Percentiles rank a stretch among this genome's conserved stretches.
Conservation (phyloP, 2,329 filamentous ascomycete genomes). For the Nothophoma quercina region DNA sequence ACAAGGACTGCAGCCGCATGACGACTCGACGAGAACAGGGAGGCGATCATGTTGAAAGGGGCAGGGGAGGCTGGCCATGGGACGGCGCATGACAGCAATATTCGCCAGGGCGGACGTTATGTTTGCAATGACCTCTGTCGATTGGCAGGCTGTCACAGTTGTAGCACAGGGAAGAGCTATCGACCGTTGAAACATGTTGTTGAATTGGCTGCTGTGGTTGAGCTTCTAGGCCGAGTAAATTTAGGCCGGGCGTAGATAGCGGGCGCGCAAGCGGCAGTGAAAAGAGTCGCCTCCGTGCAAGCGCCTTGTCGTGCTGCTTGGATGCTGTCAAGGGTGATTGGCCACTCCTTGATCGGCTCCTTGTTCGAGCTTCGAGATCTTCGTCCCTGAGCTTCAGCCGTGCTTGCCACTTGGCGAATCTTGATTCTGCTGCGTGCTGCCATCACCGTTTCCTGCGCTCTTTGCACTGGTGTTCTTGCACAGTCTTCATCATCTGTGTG, state of each 20-base stretch:
- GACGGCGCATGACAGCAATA: constrained; percentile 13
- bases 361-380: constrained; percentile 28
- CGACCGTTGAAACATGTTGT: constrained; percentile 30
- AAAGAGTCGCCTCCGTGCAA: constrained; percentile 30
- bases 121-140: constrained; percentile 2
- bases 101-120: constrained; percentile 1
- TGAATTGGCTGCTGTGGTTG: constrained; percentile 17
- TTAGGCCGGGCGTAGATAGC: constrained; percentile 30
- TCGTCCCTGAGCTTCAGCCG: constrained; percentile 20
- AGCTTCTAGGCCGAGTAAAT: constrained; percentile 29
- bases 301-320: constrained; percentile 23
- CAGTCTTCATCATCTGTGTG: neutral
- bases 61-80: constrained; percentile 11
- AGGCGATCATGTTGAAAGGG: constrained; percentile 9
- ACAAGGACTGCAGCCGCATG: constrained; percentile 12
- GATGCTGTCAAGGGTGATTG: constrained; percentile 21
- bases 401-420: constrained; percentile 16
- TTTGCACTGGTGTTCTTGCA: neutral
- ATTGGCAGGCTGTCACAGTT: constrained; percentile 7
- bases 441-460: neutral
- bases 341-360: constrained; percentile 18
- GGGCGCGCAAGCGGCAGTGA: constrained; percentile 32
- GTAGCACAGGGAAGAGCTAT: constrained; percentile 13
- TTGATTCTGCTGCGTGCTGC: constrained; percentile 9
- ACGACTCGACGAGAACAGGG: constrained; percentile 17